Base-by-base conservation (phyloP, 306 rosid species). In the Mucuna pruriens region DNA sequence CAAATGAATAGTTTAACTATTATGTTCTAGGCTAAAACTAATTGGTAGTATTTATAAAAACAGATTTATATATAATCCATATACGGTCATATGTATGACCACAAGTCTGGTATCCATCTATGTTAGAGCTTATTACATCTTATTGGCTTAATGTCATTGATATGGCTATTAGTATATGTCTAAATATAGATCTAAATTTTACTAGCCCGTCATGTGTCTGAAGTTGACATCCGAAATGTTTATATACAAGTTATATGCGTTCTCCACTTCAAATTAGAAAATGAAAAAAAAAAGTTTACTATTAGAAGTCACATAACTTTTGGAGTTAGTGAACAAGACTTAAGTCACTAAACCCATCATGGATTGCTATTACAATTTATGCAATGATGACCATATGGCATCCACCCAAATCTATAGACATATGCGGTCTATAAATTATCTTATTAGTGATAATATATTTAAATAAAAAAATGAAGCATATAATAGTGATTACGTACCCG, bases 401-500 rank as follows among this genome's bases (percentile, higher is more conserved):
- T 66, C 71, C 52, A 10, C 29, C 7, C 19, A 61, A 61, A 61
- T 66, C 33, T 66, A 7, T 38, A 17, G 40, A 6, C 12, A 38
- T 38, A 38, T 19, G 4, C 4, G 72, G 72, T 11, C 72, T 11
- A 62, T 31, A 20, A 39, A 39, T 66, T 20, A 5, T 9, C 5
- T 23, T 66, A 36, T 9, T 4, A 9, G n/a, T 38, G 7, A 65
- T 38, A 65, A 4, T 11, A 4, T n/a, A 36, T 65, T 8, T 0
- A 36, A 36, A 15, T 26, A 71, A 29, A 48, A 45, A 45, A 31
- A n/a, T n/a, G n/a, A n/a, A 29, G 2, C 31, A 72, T 29, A 36
- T 33, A 13, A 10, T 34, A 7, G 19, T 60, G 61, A 33, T 16
- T 63, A 34, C 63, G 11, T 79, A 91, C 94, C 92, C 39, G 40